phyloP scores from a whole-genome alignment of 2,329 filamentous ascomycete genomes.

The Cladophialophora chaetospira region DNA sequence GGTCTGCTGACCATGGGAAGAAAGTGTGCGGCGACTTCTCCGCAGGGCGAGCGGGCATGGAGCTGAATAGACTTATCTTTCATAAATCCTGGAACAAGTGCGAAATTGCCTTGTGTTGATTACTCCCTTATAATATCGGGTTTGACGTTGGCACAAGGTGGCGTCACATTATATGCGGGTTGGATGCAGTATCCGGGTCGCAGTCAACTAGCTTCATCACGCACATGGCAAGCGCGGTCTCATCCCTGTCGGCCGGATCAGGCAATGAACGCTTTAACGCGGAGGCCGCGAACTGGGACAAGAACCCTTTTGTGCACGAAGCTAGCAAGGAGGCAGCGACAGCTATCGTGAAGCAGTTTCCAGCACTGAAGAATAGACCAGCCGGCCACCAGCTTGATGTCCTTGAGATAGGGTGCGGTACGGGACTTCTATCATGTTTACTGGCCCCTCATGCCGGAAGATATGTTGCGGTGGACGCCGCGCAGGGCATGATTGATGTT shows the following conservation, averaged over 20 bases:
- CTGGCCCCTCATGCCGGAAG: conserved; percentile 52
- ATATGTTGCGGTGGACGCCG: conserved; percentile 57
- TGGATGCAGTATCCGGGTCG: too few species aligned
- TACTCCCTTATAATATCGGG: not conserved
- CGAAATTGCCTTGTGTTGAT: not conserved
- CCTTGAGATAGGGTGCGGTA: conserved; percentile 61
- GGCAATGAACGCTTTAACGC: conserved; percentile 55
- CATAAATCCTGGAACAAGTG: not conserved
- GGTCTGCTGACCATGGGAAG: not conserved
- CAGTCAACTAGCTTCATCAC: not conserved
- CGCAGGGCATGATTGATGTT: conserved; percentile 57
- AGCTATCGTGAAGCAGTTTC: conserved; percentile 47
- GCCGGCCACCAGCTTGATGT: conserved; percentile 44
- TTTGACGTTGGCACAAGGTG: not conserved
- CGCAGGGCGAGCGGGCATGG: not conserved
- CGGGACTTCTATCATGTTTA: conserved; percentile 55
- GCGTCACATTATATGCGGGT: too few species aligned
- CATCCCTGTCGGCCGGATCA: conserved; percentile 19
- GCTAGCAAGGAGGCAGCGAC: conserved; percentile 49
- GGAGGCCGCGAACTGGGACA: conserved; percentile 58
- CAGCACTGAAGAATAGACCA: conserved; percentile 35
- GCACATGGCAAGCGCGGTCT: conserved; percentile 30
- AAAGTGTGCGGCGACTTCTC: too few species aligned
- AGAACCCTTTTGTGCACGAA: conserved; percentile 53
- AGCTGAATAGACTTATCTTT: not conserved